Evolutionary conservation across 1,284 basidiomycete genomes (phyloP), one percentile per base, ranked within the genome.

Genomic region (Amylostereum areolatum): DNA sequence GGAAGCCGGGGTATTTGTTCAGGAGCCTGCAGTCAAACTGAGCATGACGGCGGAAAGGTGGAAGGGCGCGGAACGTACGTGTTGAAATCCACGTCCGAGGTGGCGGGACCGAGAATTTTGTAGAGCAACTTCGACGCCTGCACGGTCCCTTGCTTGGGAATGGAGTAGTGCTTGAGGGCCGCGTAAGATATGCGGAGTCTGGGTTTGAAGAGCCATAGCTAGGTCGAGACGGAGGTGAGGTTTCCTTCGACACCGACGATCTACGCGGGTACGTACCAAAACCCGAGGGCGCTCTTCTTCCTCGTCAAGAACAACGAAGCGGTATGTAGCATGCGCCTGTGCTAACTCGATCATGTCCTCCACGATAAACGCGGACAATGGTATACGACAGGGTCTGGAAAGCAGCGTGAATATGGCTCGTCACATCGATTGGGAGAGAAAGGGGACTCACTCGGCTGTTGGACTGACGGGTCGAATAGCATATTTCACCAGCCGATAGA

Each of bases 131-230:
- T 90, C 28, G 86, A 83, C 2, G 78, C 83, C 49, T 76, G 71
- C 28, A 88, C 77, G 4, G 78, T 78, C 6, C 75, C 84, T 46
- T 67, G 77, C 62, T 79, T 79, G 5, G 84, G 78, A 31, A 90
- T 71, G 4, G 78, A 64, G 50, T 79, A 81, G 24, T 75, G 71
- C 12, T 68, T 68, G 5, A 76, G 68, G 4, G 77, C 73, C 42
- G 74, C 73, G 62, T 92, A 94, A 1, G 89, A 78, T 29, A 95
- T 66, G 9, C 80, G 79, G 56, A 95, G 81, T 52, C 75, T 82
- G 0, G 92, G 91, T 64, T 93, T 95, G 77, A 96, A 95, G 24
- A 95, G 64, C 92, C 92, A 95, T 9, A 93, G 72, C 88, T 89
- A 49, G 45, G 45, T 35, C 9, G 27, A 30, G 42, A 34, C 24